Evolutionary conservation across 176 grass and related monocot genomes (phyloP).

Genomic region (Aechmea fasciata): DNA sequence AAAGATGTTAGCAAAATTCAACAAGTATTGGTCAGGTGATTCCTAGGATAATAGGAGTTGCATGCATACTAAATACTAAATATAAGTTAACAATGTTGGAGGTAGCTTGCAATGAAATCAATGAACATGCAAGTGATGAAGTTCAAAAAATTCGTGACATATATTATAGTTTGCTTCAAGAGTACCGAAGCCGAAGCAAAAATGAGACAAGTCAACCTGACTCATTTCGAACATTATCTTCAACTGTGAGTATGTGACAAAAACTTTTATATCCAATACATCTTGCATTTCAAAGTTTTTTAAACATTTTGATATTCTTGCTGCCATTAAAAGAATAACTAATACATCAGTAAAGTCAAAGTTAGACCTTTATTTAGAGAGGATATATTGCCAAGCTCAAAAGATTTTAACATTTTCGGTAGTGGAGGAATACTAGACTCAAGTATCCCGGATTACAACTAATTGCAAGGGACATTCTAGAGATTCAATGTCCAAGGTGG

Average conservation of each 20-base stretch:
- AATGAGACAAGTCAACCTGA: neutral
- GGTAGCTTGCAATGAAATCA: neutral
- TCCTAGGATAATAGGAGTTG: neutral
- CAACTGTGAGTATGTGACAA: too few species aligned
- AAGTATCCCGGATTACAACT: slow-evolving; percentile 12
- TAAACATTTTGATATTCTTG: neutral
- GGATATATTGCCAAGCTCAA: neutral
- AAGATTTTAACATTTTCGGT: slow-evolving; percentile 16
- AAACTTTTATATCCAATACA: too few species aligned
- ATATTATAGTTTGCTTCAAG: neutral
- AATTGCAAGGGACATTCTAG: slow-evolving; percentile 19
- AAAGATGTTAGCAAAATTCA: neutral
- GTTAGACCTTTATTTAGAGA: slow-evolving; percentile 21
- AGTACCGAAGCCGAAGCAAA: neutral
- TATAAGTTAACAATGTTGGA: too few species aligned
- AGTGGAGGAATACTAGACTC: slow-evolving; percentile 1
- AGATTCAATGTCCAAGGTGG: too few species aligned
- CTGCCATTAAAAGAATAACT: neutral
- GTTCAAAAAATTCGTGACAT: neutral
- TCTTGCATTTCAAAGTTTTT: too few species aligned
- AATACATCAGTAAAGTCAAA: neutral
- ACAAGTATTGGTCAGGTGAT: neutral
- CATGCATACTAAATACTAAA: too few species aligned
- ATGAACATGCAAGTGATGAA: neutral
- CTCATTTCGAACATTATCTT: neutral